Evolutionary conservation across 768 basidiomycete species (phyloP).

Genomic region (Mycena rosella): DNA sequence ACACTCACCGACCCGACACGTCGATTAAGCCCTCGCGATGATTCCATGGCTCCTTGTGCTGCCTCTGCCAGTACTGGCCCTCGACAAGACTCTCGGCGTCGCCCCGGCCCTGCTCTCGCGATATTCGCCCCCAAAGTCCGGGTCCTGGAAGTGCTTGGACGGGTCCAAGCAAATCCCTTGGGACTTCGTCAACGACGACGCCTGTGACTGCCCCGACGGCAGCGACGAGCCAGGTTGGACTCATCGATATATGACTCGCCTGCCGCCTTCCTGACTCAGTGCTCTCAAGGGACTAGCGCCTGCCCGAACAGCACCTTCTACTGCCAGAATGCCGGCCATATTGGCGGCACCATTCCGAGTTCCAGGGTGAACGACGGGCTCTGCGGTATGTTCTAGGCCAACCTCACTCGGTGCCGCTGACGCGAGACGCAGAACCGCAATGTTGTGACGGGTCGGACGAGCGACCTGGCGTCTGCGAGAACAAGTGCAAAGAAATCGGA

Average conservation of each 20-base stretch:
- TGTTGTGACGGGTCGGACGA: constrained; percentile 99
- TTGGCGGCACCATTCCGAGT: constrained; percentile 82
- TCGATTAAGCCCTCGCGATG: background rate
- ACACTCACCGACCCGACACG: background rate
- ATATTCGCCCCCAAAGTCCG: constrained; percentile 67
- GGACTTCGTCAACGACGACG: constrained; percentile 92
- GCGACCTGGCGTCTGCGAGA: constrained; percentile 79
- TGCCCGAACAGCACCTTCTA: constrained; percentile 84
- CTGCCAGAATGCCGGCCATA: constrained; percentile 90
- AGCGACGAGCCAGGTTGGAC: constrained; percentile 90
- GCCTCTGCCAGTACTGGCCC: constrained; percentile 55
- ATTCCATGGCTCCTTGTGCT: constrained; percentile 58
- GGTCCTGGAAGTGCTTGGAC: constrained; percentile 85
- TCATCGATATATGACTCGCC: constrained; percentile 11
- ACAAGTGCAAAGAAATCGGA: constrained; percentile 84
- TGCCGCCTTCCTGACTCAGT: constrained; percentile 23
- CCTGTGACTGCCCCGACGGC: constrained; percentile 95
- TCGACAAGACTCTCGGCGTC: constrained; percentile 70
- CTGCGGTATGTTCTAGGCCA: constrained; percentile 74
- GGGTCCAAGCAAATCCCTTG: constrained; percentile 83
- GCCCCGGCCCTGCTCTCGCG: constrained; percentile 64
- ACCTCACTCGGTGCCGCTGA: constrained; percentile 30
- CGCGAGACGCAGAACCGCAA: constrained; percentile 71
- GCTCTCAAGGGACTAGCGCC: constrained; percentile 79
- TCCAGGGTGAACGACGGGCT: constrained; percentile 93